A percentile compares a stretch with the other conserved stretches of the same genome.
Conservation (phyloP, 371 early-diverging fungal species). For the Spiromyces aspiralis region DNA sequence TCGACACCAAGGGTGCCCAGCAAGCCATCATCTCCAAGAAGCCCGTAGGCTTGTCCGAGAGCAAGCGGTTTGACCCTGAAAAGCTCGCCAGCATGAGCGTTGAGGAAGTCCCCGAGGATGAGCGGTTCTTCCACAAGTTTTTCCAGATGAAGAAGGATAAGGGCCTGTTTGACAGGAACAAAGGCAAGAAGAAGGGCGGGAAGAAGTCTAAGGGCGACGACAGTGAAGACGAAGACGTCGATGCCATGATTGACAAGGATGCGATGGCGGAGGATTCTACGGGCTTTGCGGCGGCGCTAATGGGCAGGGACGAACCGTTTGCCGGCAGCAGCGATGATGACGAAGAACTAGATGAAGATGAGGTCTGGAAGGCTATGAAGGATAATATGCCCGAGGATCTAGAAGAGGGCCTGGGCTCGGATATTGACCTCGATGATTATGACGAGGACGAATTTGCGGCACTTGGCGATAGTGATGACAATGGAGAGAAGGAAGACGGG, state of each 20-base stretch:
- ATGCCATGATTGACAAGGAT: slow-evolving; percentile 1
- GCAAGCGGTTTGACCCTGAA: not conserved
- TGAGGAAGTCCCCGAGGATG: slow-evolving; percentile 5
- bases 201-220: slow-evolving; percentile 24
- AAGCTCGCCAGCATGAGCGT: not conserved
- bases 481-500: too few species aligned
- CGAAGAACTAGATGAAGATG: slow-evolving; percentile 25
- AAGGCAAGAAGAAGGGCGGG: slow-evolving; percentile 25
- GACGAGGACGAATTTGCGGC: slow-evolving; percentile 25
- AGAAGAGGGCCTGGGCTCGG: slow-evolving; percentile 19
- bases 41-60: not conserved
- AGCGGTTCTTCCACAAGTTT: slow-evolving; percentile 19
- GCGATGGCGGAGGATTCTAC: slow-evolving; percentile 10
- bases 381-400: slow-evolving; percentile 45
- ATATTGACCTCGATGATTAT: slow-evolving; percentile 25
- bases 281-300: slow-evolving; percentile 13
- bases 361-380: slow-evolving; percentile 56
- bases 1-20: not conserved
- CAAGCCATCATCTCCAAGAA: not conserved
- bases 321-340: slow-evolving; percentile 19
- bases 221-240: slow-evolving; percentile 22
- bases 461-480: slow-evolving; percentile 33
- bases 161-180: slow-evolving; percentile 12
- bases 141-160: slow-evolving; percentile 53
- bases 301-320: slow-evolving; percentile 33